Evolutionary conservation across 148 eudicot species (phyloP), one percentile per base, ranked within the genome.

Genomic region (Camellia lanceoleosa): DNA sequence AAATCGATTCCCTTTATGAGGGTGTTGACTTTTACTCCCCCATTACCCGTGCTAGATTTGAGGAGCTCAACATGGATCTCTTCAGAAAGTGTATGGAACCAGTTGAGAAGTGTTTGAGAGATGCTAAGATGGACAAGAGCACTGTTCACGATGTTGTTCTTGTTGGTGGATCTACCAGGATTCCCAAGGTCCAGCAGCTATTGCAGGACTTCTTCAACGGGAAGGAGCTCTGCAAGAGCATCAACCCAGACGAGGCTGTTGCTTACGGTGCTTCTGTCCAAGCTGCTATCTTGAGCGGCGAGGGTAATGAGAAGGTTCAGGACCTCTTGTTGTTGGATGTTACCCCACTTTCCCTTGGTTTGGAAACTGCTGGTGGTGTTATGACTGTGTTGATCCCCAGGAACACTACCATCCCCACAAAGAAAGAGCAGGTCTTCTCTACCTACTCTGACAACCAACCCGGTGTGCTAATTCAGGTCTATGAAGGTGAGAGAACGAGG

Each of bases 241-340:
- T 86, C 73, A 86, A 84, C 51, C 89, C 89, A 10, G 89, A 86
- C 55, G 87, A 87, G 85, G 89, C 87, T n/a, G 87, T 87, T 49
- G 89, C 89, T 19, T 84, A 84, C 66, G 89, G 89, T 51, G 89
- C 89, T 2, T 87, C 89, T 49, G 87, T 84, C 4, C 89, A 84
- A 68, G 89, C 86, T 5, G 88, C 88, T 51, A 83, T 83, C 49
- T 54, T 86, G 55, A 80, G 84, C 4, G 86, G 88, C 8, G 87
- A 87, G 68, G 85, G 87, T 4, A 85, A 82, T 7, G 80, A 77
- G 82, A 87, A 87, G 75, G 87, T 84, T 18, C 87, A 87, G 49
- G 89, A 87, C 65, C 71, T 84, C 2, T 79, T 87, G 75, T 75
- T 87, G 8, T 70, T 87, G 62, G 89, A 87, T 46, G 89, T 84